These are phyloP conservation scores for Trichocladium uniseriatum DNA, from an alignment of 495 filamentous ascomycete genomes.

Conservation along the genomic window DNA sequence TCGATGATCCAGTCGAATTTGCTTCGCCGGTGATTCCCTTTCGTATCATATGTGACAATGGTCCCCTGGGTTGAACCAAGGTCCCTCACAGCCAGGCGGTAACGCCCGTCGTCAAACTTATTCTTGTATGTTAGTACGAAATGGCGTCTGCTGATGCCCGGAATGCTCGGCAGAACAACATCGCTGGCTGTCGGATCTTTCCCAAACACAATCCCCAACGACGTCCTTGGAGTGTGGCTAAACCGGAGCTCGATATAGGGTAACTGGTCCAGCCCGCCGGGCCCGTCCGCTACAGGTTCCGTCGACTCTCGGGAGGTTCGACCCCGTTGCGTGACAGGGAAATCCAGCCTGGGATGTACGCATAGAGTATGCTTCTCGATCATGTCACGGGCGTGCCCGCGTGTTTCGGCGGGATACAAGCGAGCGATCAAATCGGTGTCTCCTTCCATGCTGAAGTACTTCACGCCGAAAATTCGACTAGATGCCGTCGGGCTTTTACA, in stretches of 20 bases:
- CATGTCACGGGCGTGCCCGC: too few relatives aligned
- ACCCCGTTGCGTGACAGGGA: too few relatives aligned
- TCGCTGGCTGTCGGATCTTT: not conserved
- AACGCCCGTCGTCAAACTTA: not conserved
- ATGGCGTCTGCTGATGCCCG: not conserved
- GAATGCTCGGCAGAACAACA: not conserved
- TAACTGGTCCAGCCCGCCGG: not conserved
- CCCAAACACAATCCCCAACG: not conserved
- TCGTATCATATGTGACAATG: not conserved
- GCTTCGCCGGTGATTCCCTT: not conserved
- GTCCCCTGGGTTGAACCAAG: not conserved
- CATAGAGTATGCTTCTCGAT: too few relatives aligned
- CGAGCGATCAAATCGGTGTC: too few relatives aligned
- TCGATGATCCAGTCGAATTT: not conserved
- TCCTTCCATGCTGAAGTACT: too few relatives aligned
- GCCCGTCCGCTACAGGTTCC: too few relatives aligned
- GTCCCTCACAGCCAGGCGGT: not conserved
- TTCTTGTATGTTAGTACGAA: not conserved
- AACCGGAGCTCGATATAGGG: not conserved
- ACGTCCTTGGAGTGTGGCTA: not conserved
- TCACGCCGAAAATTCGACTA: too few relatives aligned
- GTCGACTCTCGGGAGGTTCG: too few relatives aligned
- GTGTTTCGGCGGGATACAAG: too few relatives aligned
- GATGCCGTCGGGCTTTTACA: too few relatives aligned
- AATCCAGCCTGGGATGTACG: too few relatives aligned